Conservation (phyloP, 2,329 filamentous ascomycete genomes). For the Epichloe aotearoae region DNA sequence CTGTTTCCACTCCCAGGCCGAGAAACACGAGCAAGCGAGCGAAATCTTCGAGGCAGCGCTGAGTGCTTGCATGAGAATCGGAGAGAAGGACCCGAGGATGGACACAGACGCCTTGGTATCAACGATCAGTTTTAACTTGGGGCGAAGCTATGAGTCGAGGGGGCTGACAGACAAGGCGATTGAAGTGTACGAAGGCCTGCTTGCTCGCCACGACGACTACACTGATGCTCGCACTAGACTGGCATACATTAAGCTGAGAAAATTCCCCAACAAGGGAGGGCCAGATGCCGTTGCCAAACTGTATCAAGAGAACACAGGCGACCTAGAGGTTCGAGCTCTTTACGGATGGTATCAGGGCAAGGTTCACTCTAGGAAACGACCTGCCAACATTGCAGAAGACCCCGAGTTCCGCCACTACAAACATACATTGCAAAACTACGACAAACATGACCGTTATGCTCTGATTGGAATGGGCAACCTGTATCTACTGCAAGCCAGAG, state of each 20-base stretch:
- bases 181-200: slow-evolving; percentile 74
- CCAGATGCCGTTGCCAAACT: slow-evolving; percentile 76
- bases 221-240: slow-evolving; percentile 80
- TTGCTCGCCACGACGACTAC: slow-evolving; percentile 80
- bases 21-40: slow-evolving; percentile 67
- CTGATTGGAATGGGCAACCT: slow-evolving; percentile 95
- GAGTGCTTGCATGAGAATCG: slow-evolving; percentile 71
- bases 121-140: slow-evolving; percentile 94
- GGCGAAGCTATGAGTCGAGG: slow-evolving; percentile 80
- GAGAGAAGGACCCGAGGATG: slow-evolving; percentile 57
- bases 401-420: slow-evolving; percentile 91
- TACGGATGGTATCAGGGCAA: slow-evolving; percentile 95
- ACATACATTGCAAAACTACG: slow-evolving; percentile 82
- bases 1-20: slow-evolving; percentile 83
- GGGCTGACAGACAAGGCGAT: slow-evolving; percentile 71
- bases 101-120: slow-evolving; percentile 89
- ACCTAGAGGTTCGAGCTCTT: slow-evolving; percentile 81
- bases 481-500: slow-evolving; percentile 71
- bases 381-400: slow-evolving; percentile 72
- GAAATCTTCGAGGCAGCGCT: slow-evolving; percentile 88
- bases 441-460: slow-evolving; percentile 97
- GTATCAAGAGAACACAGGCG: slow-evolving; percentile 69
- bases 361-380: slow-evolving; percentile 63
- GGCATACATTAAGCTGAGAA: slow-evolving; percentile 77
- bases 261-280: slow-evolving; percentile 71